A percentile compares a stretch with the other conserved stretches of the same genome.
These are phyloP conservation scores for Linnemannia schmuckeri DNA, from an alignment of 192 early-diverging fungal genomes.

Conservation along the genomic window DNA sequence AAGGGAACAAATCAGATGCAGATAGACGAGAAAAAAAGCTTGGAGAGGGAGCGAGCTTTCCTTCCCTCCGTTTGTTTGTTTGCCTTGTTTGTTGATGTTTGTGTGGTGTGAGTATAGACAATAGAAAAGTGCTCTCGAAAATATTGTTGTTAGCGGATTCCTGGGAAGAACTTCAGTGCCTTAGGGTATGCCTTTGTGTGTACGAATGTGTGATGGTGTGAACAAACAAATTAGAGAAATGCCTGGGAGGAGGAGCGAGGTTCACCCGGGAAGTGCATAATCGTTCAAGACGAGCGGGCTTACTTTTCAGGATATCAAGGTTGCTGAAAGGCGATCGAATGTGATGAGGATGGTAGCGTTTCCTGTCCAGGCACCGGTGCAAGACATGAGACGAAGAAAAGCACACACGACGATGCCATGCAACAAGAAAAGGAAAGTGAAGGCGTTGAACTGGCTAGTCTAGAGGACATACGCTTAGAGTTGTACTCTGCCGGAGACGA, in stretches of 20 bases:
- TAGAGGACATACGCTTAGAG: background rate
- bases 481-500: background rate
- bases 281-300: too few species aligned
- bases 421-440: too few species aligned
- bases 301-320: too few species aligned
- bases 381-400: too few species aligned
- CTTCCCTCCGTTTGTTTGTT: background rate
- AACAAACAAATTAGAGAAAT: background rate
- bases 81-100: background rate
- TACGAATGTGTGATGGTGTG: background rate
- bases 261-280: background rate
- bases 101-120: background rate
- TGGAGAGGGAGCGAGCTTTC: background rate
- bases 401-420: too few species aligned
- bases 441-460: too few species aligned
- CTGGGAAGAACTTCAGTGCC: background rate
- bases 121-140: background rate
- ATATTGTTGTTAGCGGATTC: background rate
- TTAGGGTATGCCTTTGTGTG: too few species aligned
- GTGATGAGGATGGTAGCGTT: too few species aligned
- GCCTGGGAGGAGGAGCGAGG: background rate
- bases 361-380: too few species aligned
- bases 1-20: too few species aligned
- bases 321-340: too few species aligned
- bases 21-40: background rate